Evolutionary conservation across 768 basidiomycete species (phyloP).

Genomic region (Naganishia friedmannii): DNA sequence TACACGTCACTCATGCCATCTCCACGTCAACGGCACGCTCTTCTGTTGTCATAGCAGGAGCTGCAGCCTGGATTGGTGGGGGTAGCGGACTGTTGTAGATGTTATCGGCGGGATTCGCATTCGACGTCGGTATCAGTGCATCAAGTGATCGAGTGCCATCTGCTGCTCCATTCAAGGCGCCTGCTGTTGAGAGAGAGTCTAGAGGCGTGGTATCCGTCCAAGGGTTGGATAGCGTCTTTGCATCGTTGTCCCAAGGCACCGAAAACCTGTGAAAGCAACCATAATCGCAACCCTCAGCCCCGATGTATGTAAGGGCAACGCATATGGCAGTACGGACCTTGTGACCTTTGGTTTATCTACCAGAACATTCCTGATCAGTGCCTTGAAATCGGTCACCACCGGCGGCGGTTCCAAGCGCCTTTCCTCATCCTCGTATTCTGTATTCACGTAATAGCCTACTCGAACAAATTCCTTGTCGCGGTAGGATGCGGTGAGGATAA

Average conservation of each 20-base stretch:
- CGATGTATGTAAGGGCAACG: not conserved
- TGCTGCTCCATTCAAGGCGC: conserved; percentile 18
- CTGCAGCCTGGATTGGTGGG: conserved; percentile 34
- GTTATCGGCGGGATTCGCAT: conserved; percentile 27
- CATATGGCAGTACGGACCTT: conserved; percentile 53
- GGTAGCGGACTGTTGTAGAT: conserved; percentile 40
- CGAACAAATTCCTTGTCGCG: conserved; percentile 98
- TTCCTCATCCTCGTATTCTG: conserved; percentile 93
- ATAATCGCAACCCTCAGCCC: not conserved
- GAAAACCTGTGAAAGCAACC: not conserved
- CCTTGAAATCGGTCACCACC: conserved; percentile 66
- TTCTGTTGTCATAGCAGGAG: conserved; percentile 2
- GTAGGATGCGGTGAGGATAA: conserved; percentile 94
- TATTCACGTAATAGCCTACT: conserved; percentile 98
- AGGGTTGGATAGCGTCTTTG: conserved; percentile 6
- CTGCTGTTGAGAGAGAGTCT: conserved; percentile 27
- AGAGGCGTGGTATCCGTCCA: conserved; percentile 44
- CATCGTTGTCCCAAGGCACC: conserved; percentile 28
- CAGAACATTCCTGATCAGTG: conserved; percentile 75
- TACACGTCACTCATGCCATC: conserved; percentile 8
- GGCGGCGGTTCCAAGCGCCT: conserved; percentile 76
- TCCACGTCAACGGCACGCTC: conserved; percentile 24
- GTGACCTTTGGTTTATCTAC: conserved; percentile 91
- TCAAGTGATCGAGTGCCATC: conserved; percentile 10
- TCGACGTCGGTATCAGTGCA: conserved; percentile 5